These are phyloP conservation scores for Exophiala aquamarina DNA, from an alignment of 2,329 filamentous ascomycete species.

Conservation along the genomic window DNA sequence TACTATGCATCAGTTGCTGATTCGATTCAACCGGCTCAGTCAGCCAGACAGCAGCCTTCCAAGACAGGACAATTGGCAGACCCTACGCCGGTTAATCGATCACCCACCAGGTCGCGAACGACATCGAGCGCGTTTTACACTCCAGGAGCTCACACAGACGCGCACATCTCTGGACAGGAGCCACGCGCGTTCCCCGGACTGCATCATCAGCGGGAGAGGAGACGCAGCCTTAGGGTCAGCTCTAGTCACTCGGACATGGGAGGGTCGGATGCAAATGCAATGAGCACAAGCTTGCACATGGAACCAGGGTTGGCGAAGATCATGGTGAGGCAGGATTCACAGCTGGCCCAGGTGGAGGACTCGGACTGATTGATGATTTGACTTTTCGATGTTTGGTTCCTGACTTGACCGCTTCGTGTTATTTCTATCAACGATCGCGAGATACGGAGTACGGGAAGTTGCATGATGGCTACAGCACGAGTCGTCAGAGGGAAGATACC, in stretches of 20 bases:
- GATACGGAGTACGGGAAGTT: slow-evolving; percentile 11
- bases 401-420: neutral
- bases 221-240: slow-evolving; percentile 26
- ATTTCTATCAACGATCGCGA: neutral
- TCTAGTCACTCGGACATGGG: slow-evolving; percentile 24
- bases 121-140: slow-evolving; percentile 17
- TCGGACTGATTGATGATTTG: slow-evolving; percentile 11
- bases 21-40: slow-evolving; percentile 23
- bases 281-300: slow-evolving; percentile 25
- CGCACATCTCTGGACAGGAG: slow-evolving; percentile 31
- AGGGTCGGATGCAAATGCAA: slow-evolving; percentile 14
- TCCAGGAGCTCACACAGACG: slow-evolving; percentile 3
- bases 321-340: slow-evolving; percentile 21
- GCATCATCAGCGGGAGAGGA: slow-evolving; percentile 39
- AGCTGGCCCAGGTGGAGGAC: slow-evolving; percentile 21
- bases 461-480: no score
- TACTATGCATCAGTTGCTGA: slow-evolving; percentile 27
- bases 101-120: slow-evolving; percentile 21
- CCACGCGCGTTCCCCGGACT: slow-evolving; percentile 45
- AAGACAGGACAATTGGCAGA: slow-evolving; percentile 11
- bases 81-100: slow-evolving; percentile 12
- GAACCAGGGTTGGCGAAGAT: slow-evolving; percentile 28
- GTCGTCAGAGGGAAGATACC: no score
- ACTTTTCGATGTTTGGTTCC: neutral
- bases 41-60: slow-evolving; percentile 16